phyloP scores from a whole-genome alignment of 352 stramenopile genomes.

The Globisporangium solare region DNA sequence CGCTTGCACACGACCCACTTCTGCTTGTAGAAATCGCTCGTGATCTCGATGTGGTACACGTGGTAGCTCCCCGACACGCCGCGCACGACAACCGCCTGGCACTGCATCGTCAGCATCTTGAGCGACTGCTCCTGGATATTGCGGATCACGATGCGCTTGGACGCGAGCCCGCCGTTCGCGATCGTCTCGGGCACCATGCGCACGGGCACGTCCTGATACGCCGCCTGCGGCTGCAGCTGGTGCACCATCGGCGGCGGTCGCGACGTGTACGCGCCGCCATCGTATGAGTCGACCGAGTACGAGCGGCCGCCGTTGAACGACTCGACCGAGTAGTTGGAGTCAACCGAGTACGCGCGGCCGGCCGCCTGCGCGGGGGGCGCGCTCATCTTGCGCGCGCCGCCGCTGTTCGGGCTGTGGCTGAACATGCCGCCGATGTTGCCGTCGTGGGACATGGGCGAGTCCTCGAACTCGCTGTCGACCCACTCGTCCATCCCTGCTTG shows the following conservation, averaged over 20 bases:
- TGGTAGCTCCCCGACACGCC: slow-evolving; percentile 76
- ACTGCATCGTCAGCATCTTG: slow-evolving; percentile 65
- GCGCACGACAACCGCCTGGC: slow-evolving; percentile 71
- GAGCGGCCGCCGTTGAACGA: slow-evolving; percentile 16
- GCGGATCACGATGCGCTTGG: slow-evolving; percentile 68
- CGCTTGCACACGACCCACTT: slow-evolving; percentile 87
- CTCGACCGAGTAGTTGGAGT: slow-evolving; percentile 24
- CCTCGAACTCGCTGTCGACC: slow-evolving; percentile 73
- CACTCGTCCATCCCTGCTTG: slow-evolving; percentile 35
- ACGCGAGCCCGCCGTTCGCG: slow-evolving; percentile 28
- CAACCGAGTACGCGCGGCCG: slow-evolving; percentile 5
- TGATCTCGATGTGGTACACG: slow-evolving; percentile 84
- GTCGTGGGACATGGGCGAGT: slow-evolving; percentile 54
- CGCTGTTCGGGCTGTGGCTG: slow-evolving; percentile 59
- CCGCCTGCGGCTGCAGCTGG: slow-evolving; percentile 9
- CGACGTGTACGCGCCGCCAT: slow-evolving; percentile 12
- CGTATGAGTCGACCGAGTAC: slow-evolving; percentile 15
- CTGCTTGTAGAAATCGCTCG: slow-evolving; percentile 86
- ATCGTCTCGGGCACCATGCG: slow-evolving; percentile 39
- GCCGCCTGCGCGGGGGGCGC: slow-evolving; percentile 1
- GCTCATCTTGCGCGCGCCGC: slow-evolving; percentile 6
- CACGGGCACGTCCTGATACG: slow-evolving; percentile 56
- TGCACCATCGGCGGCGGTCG: slow-evolving; percentile 14
- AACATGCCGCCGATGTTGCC: slow-evolving; percentile 69
- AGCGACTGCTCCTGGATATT: slow-evolving; percentile 77